These are phyloP conservation scores for Solanum okadae DNA, from an alignment of 257 asterid genomes.

Conservation along the genomic window DNA sequence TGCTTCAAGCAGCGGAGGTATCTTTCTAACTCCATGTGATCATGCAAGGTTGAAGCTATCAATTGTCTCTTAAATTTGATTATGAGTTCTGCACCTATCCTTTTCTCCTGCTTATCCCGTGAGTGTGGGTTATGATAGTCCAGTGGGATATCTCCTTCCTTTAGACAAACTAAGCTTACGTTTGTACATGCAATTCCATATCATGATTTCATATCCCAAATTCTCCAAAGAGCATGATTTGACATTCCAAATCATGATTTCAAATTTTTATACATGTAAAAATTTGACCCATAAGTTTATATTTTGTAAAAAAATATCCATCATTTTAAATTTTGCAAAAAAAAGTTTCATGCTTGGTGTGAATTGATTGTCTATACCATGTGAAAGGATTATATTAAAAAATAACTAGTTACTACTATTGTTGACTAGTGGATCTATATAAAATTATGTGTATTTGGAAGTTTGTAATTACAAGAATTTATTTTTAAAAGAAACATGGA, in stretches of 20 bases:
- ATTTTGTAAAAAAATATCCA: background rate
- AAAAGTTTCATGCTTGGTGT: background rate
- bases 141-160: background rate
- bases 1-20: conserved; percentile 39
- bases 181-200: background rate
- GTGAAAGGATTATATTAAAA: background rate
- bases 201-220: background rate
- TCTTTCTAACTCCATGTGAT: background rate
- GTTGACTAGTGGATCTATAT: background rate
- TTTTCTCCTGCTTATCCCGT: background rate
- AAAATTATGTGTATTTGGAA: background rate
- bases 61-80: background rate
- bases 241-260: background rate
- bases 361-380: background rate
- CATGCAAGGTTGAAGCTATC: background rate
- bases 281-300: background rate
- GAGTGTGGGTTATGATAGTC: background rate
- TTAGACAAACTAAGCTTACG: background rate
- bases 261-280: background rate
- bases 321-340: background rate
- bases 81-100: background rate
- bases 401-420: background rate
- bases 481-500: background rate
- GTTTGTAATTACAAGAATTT: background rate
- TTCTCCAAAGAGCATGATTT: background rate